Evolutionary conservation across 2,329 filamentous ascomycete species (phyloP).

Genomic region (Botrytis hyacinthi): DNA sequence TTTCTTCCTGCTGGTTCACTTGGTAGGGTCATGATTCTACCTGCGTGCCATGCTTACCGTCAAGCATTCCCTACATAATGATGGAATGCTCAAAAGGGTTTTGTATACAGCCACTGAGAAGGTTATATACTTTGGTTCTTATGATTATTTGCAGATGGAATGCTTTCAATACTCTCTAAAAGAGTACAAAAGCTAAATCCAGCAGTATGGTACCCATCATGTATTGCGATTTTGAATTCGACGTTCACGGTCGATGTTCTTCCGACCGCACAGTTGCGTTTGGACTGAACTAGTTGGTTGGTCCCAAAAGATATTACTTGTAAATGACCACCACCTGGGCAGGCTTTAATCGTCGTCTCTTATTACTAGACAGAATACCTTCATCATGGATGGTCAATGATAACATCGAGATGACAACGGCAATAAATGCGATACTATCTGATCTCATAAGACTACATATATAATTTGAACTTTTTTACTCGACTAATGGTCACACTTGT

Average conservation of each 20-base stretch:
- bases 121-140: neutral
- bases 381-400: neutral
- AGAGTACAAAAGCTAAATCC: neutral
- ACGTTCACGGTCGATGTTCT: neutral
- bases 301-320: neutral
- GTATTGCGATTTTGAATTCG: neutral
- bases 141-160: neutral
- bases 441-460: neutral
- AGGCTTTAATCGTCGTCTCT: neutral
- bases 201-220: neutral
- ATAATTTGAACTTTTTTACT: neutral
- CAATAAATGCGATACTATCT: neutral
- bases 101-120: neutral
- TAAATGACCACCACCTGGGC: neutral
- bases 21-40: no score
- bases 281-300: neutral
- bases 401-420: neutral
- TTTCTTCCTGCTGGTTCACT: neutral
- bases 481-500: rapidly evolving
- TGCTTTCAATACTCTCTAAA: no score
- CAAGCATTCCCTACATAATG: neutral
- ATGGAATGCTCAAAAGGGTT: neutral
- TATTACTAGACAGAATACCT: neutral
- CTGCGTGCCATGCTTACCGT: neutral
- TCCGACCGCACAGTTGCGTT: neutral